Evolutionary conservation across 164 flowering plant genomes (phyloP), one percentile per base, ranked within the genome.

Genomic region (Tetracentron sinense): DNA sequence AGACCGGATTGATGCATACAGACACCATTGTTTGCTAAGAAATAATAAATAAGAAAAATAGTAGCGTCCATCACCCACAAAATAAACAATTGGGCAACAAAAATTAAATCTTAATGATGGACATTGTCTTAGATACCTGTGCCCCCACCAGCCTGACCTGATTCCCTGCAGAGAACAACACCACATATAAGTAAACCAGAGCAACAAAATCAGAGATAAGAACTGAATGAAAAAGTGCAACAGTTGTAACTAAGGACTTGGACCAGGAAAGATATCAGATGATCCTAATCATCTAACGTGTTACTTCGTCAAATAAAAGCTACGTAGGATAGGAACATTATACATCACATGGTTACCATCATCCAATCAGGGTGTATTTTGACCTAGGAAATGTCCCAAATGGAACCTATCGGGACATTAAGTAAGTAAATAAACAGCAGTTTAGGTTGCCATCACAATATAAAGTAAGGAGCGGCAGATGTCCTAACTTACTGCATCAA

Each of bases 91-190:
- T 22, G 25, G 12, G 10, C n/a, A 51, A 8, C 6, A 20, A 21
- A 8, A 51, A 6, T 7, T 25, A 51, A 51, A 51, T 51, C 12
- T 25, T 0, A 10, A 14, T 25, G n/a, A 51, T 22, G 7, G 54
- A 51, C 1, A 51, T 17, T 8, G 26, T 21, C 11, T 51, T 73
- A 38, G 44, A 38, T 38, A 85, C 90, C 87, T 72, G 88, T 29
- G 17, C 65, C 72, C 38, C 66, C 77, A 66, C 81, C 85, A 66
- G 84, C 72, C 72, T 77, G 85, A 54, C 76, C 81, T 20, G 69
- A 60, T 42, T 79, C 85, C 78, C 91, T 86, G 85, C 72, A 79
- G 29, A 67, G 61, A 64, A 31, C 16, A 71, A 20, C 33, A 67
- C 0, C 21, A 29, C 16, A 38, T 42, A 60, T 51, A 23, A 48